These are phyloP conservation scores for Ceratocystis alfenasii DNA, from an alignment of 2,329 filamentous ascomycete genomes.

Conservation along the genomic window DNA sequence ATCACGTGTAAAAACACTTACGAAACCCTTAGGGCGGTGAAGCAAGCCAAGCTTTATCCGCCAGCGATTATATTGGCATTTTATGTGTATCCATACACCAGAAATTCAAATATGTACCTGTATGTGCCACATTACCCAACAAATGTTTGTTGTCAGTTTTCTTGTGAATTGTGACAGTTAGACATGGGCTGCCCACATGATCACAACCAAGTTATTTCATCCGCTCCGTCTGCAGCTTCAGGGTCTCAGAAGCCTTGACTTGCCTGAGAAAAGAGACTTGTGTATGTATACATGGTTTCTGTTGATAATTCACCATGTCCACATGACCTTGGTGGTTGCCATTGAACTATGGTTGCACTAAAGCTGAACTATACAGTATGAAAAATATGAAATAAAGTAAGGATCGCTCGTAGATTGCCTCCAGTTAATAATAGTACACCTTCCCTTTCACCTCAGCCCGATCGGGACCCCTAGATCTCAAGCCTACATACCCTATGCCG, in stretches of 20 bases:
- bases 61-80: background rate
- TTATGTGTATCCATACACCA: no score
- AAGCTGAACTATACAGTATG: background rate
- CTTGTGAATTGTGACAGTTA: background rate
- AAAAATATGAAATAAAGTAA: background rate
- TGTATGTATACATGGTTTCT: background rate
- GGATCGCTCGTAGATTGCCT: background rate
- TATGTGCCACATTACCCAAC: background rate
- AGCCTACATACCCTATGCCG: background rate
- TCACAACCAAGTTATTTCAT: background rate
- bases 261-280: background rate
- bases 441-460: background rate
- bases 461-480: background rate
- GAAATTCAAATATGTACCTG: background rate
- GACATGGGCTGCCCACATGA: background rate
- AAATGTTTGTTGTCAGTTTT: background rate
- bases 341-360: background rate
- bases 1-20: background rate
- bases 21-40: background rate
- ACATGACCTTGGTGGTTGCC: background rate
- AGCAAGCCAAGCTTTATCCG: background rate
- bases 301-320: background rate
- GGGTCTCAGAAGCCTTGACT: background rate
- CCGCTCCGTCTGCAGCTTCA: background rate
- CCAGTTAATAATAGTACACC: conserved; percentile 1